These are phyloP conservation scores for Verticillium nubilum DNA, from an alignment of 2,329 filamentous ascomycete genomes.

Conservation along the genomic window DNA sequence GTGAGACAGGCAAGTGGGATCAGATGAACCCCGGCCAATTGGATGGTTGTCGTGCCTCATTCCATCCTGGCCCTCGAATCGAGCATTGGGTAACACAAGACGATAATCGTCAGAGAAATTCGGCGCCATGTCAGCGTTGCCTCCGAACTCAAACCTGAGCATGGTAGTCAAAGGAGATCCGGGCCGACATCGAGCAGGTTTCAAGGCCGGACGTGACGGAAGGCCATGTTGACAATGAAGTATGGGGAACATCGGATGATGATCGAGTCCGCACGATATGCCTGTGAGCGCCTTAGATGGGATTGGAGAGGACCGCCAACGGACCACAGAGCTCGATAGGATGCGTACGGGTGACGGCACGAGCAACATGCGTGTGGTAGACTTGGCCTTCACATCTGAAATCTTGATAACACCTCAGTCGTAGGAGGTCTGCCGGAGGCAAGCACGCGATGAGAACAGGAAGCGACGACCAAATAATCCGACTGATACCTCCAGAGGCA, in stretches of 20 bases:
- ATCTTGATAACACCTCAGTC: background rate
- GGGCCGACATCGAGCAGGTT: background rate
- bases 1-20: background rate
- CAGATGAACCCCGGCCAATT: background rate
- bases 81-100: constrained; percentile 4
- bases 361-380: background rate
- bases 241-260: background rate
- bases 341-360: background rate
- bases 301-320: background rate
- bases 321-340: background rate
- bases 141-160: background rate
- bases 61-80: background rate
- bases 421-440: background rate
- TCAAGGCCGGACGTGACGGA: too few relatives aligned
- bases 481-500: background rate
- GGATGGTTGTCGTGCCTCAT: background rate
- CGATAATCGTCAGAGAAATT: background rate
- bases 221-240: too few relatives aligned
- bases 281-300: too few relatives aligned
- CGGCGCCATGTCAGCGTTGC: background rate
- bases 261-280: background rate
- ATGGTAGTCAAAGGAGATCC: background rate
- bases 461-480: background rate
- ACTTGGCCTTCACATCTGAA: background rate
- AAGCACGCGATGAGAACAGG: background rate